A percentile compares a stretch with the other conserved stretches of the same genome.
These are phyloP conservation scores for Saccharomycopsis capsularis DNA, from an alignment of 805 yeast genomes.

Conservation along the genomic window DNA sequence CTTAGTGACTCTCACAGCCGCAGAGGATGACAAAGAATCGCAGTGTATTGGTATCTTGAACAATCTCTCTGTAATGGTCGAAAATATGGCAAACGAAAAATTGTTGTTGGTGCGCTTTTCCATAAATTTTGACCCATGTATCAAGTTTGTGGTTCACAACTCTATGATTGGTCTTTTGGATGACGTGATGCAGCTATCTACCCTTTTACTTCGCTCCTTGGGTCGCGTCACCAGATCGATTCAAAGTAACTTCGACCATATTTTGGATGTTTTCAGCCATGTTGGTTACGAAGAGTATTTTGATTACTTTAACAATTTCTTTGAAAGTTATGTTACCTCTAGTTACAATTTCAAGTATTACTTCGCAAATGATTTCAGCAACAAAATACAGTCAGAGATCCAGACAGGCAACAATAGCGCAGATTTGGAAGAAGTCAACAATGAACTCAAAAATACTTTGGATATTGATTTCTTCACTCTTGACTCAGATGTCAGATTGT, in stretches of 20 bases:
- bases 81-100: constrained; percentile 46
- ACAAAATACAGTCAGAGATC: constrained; percentile 4
- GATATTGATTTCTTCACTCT: constrained; percentile 14
- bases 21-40: constrained; percentile 54
- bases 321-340: constrained; percentile 16
- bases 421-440: background rate
- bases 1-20: constrained; percentile 33
- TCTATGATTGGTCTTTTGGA: constrained; percentile 54
- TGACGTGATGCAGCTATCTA: constrained; percentile 52
- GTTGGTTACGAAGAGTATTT: constrained; percentile 17
- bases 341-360: constrained; percentile 10
- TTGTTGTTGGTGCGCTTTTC: constrained; percentile 35
- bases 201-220: constrained; percentile 45
- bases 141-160: constrained; percentile 51
- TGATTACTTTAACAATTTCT: constrained; percentile 19
- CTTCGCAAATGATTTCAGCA: constrained; percentile 9
- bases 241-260: constrained; percentile 32
- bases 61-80: constrained; percentile 66
- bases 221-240: constrained; percentile 42
- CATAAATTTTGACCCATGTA: constrained; percentile 49
- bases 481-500: constrained; percentile 10
- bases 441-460: constrained; percentile 16
- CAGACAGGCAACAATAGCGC: background rate
- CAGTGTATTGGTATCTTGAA: constrained; percentile 63
- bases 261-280: constrained; percentile 16